These are phyloP conservation scores for Penicillium paxilli DNA, from an alignment of 495 filamentous ascomycete genomes.

Conservation along the genomic window DNA sequence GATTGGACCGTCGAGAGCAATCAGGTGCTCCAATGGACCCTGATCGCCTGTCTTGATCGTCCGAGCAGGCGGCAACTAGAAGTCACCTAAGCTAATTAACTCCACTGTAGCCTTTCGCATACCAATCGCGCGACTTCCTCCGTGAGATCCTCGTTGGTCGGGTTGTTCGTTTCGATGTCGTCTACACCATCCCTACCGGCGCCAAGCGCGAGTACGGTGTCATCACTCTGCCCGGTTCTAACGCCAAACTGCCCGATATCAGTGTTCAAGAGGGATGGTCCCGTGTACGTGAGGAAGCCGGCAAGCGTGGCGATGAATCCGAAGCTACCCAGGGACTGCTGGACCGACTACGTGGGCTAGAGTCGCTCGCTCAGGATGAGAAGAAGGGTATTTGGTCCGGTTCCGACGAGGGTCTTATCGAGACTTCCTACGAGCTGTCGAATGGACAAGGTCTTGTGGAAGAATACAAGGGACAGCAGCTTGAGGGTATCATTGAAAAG, in stretches of 20 bases:
- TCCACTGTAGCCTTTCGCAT: conserved; percentile 67
- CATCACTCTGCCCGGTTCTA: conserved; percentile 67
- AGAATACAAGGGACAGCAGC: conserved; percentile 70
- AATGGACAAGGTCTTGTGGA: conserved; percentile 71
- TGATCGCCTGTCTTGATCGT: neutral
- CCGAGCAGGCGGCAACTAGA: neutral
- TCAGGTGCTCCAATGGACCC: neutral
- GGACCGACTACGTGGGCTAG: conserved; percentile 73
- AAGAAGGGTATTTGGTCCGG: conserved; percentile 74
- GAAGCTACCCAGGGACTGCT: conserved; percentile 69
- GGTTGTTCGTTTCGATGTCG: conserved; percentile 74
- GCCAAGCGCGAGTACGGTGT: conserved; percentile 83
- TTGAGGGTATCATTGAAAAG: conserved; percentile 83
- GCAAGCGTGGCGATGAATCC: conserved; percentile 76
- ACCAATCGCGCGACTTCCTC: conserved; percentile 90
- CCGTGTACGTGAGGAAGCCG: conserved; percentile 89
- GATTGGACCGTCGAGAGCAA: neutral
- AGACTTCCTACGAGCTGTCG: conserved; percentile 75
- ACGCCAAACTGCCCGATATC: conserved; percentile 74
- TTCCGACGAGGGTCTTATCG: conserved; percentile 59
- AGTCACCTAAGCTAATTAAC: conserved; percentile 4
- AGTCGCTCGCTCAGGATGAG: conserved; percentile 75
- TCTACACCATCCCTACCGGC: conserved; percentile 81
- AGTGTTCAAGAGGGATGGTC: conserved; percentile 84
- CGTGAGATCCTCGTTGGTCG: conserved; percentile 83